phyloP scores from a whole-genome alignment of 2,329 filamentous ascomycete species.

The Thermomyces lanuginosus region DNA sequence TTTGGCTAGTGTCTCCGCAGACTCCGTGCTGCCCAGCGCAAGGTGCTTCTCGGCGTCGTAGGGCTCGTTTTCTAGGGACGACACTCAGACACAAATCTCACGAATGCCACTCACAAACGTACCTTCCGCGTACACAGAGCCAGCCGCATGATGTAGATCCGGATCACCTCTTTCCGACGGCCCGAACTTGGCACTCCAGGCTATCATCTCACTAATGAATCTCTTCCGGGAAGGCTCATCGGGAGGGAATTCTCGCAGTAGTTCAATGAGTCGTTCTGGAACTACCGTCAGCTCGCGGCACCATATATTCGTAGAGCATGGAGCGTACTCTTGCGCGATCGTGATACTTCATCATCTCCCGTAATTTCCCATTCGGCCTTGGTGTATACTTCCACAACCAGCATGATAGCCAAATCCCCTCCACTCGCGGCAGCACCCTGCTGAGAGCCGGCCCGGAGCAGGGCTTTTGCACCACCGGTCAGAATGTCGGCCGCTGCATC shows the following conservation, averaged over 20 bases:
- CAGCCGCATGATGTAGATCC: slow-evolving; percentile 83
- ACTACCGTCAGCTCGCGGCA: too few species aligned
- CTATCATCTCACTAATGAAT: slow-evolving; percentile 72
- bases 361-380: slow-evolving; percentile 61
- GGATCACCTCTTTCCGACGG: slow-evolving; percentile 84
- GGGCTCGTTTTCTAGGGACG: slow-evolving; percentile 63
- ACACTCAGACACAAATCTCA: slow-evolving; percentile 7
- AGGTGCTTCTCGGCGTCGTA: slow-evolving; percentile 91
- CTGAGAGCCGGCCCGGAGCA: slow-evolving; percentile 46
- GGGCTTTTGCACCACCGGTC: slow-evolving; percentile 62
- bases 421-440: slow-evolving; percentile 89
- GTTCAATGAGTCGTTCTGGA: slow-evolving; percentile 49
- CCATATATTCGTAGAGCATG: not conserved
- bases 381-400: slow-evolving; percentile 80
- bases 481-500: slow-evolving; percentile 73
- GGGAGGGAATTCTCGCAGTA: slow-evolving; percentile 62
- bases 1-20: slow-evolving; percentile 58
- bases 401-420: slow-evolving; percentile 70
- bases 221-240: slow-evolving; percentile 86
- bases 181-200: slow-evolving; percentile 73
- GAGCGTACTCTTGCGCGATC: slow-evolving; percentile 43
- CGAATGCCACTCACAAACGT: slow-evolving; percentile 10
- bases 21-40: slow-evolving; percentile 74
- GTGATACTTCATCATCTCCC: slow-evolving; percentile 41
- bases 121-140: slow-evolving; percentile 71